Evolutionary conservation across 2,329 filamentous ascomycete species (phyloP), one percentile per base, ranked within the genome.

Genomic region (Sporothrix humicola): DNA sequence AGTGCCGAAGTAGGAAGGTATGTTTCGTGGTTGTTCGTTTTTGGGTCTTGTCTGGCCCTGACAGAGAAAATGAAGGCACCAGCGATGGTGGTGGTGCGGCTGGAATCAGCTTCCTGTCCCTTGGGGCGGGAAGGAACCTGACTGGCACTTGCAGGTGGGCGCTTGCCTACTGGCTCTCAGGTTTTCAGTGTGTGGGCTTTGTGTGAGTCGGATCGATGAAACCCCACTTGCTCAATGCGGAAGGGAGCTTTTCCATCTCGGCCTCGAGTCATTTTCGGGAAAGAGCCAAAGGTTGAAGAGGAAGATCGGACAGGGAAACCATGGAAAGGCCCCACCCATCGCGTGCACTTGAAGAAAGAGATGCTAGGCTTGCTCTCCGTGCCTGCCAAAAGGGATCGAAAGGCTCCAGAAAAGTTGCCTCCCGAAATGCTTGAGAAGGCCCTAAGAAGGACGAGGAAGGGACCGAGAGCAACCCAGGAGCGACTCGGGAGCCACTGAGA

Each of bases 1-100:
- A 66, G 68, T 71, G 59, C 72, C 72, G 72, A 73, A 73, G 66
- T 66, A 70, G 72, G 72, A 73, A 73, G 72, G 72, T 73, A 65
- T 73, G 72, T 73, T 69, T 31, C 31, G 26, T 26, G 42, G 31
- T 37, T 58, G 48, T 58, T 13, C n/a, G 15, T 31, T 58, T 52
- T n/a, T n/a, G 42, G 59, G 31, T 37, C 31, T 37, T 37, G 31
- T 37, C 31, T 37, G 31, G 31, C 31, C 31, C 31, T 37, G 31
- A 37, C 2, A 54, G n/a, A 17, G 59, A n/a, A 63, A 20, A 26
- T 31, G 44, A 65, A 61, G n/a, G 13, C 23, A 37, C 44, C 7
- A 54, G 31, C n/a, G 31, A 65, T 15, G 13, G 23, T 59, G 69
- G 66, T 31, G 65, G 26, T 42, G 66, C 66, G 26, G 66, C 48